A percentile compares a stretch with the other conserved stretches of the same genome.
Evolutionary conservation across 2,329 filamentous ascomycete species (phyloP).

Genomic region (Paraphaeosphaeria minitans): DNA sequence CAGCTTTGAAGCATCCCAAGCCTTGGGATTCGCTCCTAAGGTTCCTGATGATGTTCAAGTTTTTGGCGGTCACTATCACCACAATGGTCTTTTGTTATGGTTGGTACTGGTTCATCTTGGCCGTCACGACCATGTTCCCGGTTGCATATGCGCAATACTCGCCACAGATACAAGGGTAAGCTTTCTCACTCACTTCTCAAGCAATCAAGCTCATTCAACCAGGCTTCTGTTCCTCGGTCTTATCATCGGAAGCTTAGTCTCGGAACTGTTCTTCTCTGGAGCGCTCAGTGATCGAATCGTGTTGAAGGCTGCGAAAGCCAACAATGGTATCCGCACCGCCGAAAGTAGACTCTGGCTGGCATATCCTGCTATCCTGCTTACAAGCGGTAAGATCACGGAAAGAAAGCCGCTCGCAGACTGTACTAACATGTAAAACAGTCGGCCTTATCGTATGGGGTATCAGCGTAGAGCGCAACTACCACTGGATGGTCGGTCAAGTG

Average conservation of each 20-base stretch:
- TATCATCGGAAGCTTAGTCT: slow-evolving; percentile 2
- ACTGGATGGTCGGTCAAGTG: slow-evolving; percentile 10
- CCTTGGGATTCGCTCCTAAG: slow-evolving; percentile 5
- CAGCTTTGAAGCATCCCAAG: slow-evolving; percentile 3
- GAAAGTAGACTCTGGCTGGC: slow-evolving; percentile 7
- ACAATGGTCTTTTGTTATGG: slow-evolving; percentile 6
- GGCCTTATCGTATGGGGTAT: slow-evolving; percentile 6
- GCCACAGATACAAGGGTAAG: slow-evolving; percentile 7
- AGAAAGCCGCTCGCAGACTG: not conserved
- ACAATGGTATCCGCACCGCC: slow-evolving; percentile 2
- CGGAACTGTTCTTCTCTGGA: slow-evolving; percentile 8
- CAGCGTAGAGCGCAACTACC: slow-evolving; percentile 3
- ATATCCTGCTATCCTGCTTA: slow-evolving; percentile 2
- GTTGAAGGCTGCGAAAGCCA: slow-evolving; percentile 1
- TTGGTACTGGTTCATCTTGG: slow-evolving; percentile 8
- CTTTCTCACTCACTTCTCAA: not conserved
- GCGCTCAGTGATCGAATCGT: slow-evolving; percentile 7
- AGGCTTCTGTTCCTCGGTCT: slow-evolving; percentile 8
- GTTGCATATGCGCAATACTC: slow-evolving; percentile 6
- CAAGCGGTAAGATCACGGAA: not conserved
- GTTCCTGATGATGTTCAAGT: slow-evolving; percentile 9
- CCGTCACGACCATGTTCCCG: slow-evolving; percentile 9
- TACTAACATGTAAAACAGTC: not conserved
- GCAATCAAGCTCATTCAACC: not conserved
- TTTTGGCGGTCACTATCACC: not conserved